Base-by-base conservation (phyloP, 352 stramenopile genomes). In the Pythium biforme region DNA sequence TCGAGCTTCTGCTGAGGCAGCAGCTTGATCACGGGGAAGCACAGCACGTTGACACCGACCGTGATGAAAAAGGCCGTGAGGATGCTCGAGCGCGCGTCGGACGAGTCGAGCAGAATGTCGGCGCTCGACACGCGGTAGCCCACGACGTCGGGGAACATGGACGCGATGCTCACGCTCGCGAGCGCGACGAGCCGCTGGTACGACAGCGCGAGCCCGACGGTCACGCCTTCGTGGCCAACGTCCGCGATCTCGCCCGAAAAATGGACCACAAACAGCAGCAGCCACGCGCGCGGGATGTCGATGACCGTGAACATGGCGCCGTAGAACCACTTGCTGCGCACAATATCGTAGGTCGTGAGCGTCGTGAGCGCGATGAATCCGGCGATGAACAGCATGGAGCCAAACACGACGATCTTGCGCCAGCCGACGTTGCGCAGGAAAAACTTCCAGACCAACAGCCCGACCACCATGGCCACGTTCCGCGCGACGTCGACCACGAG, bases 321-420 rank as follows among this genome's bases (percentile, higher is more conserved):
- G 37, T 81, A 90, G 43, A 76, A 83, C 73, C 74, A 81, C 15
- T 77, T 66, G 27, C 52, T n/a, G 9, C 78, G 75, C 3, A 76
- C 37, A 12, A 62, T 66, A 63, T 75, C 58, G 11, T 65, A 77
- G 14, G 74, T 69, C 7, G 74, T 29, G 2, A 74, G 43, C 5
- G 50, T 2, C 29, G 61, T 62, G 20, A 59, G 17, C 22, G 59
- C 2, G n/a, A 34, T 25, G 22, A 55, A 59, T 4, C 4, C 10
- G 0, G 15, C 20, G 48, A 69, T 54, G 26, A 50, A 63, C 1
- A 59, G 14, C 5, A 59, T 11, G 0, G 62, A 59, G n/a, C 53
- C 62, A 0, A 17, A 52, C 27, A 60, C 9, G n/a, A 46, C 55
- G 1, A 69, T 17, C 23, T 34, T 8, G 2, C 41, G 34, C 48